phyloP scores from a whole-genome alignment of 257 asterid species.

The Solanum chaucha region DNA sequence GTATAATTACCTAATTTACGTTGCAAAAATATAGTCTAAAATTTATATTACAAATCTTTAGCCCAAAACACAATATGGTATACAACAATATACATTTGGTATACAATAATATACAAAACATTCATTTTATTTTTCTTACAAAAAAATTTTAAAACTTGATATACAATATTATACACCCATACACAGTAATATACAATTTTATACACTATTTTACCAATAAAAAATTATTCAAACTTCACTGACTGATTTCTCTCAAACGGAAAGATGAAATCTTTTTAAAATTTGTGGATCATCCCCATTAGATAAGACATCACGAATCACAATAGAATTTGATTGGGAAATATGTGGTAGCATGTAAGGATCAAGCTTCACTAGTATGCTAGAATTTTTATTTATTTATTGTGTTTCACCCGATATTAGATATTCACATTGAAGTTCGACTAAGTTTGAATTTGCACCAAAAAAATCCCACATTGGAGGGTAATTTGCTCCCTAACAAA shows the following conservation, averaged over 20 bases:
- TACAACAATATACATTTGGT: not conserved
- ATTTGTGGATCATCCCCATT: no score
- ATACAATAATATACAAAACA: no score
- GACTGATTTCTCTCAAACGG: not conserved
- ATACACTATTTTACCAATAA: not conserved
- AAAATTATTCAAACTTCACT: not conserved
- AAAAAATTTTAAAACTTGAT: not conserved
- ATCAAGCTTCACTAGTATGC: not conserved
- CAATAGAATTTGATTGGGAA: not conserved
- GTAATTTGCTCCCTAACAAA: not conserved
- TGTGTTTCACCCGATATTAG: not conserved
- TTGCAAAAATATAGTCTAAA: not conserved
- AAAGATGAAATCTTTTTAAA: no score
- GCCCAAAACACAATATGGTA: not conserved
- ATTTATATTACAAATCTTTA: not conserved
- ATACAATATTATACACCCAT: not conserved
- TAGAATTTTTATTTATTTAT: no score
- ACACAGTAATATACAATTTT: no score
- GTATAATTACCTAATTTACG: no score
- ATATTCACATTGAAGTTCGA: not conserved
- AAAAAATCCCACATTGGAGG: no score
- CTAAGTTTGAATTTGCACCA: not conserved
- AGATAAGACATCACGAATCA: not conserved
- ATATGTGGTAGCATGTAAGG: not conserved
- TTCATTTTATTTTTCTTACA: no score